Evolutionary conservation across 139 green algal genomes (phyloP), one percentile per base, ranked within the genome.

Genomic region (Zygnema circumcarinatum): DNA sequence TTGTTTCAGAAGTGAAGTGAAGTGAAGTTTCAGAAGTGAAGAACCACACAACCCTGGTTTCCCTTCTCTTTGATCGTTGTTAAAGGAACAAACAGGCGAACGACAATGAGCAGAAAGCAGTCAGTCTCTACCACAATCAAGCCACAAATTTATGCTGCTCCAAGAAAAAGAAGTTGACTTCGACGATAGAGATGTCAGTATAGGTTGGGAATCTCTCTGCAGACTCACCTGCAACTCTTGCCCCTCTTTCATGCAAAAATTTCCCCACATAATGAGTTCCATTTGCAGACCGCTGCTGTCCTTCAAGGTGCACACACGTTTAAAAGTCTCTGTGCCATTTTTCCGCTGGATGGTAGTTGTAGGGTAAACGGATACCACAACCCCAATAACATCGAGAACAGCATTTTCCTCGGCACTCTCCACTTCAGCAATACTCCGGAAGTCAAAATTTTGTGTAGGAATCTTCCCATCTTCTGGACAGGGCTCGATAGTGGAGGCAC

Each of bases 231-330:
- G 90, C 3, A 98, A 78, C 54, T 90, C 3, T 40, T 94, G 86
- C 0, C 96, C 97, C 0, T 94, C 92, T 32, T 93, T 88, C 21
- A 84, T 67, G 2, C 90, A 92, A 53, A 92, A 84, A 36, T 81
- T 69, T 69, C 95, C 96, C 96, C 96, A 98, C 82, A 99, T 88
- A 39, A 96, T 98, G 40, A 95, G 76, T 92, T 99, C 97, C 41
- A 98, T 94, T 81, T 90, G 94, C 35, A 87, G 74, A 20, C 92
- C 90, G 56, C 79, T 94, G 83, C 94, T 85, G 91, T 99, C 97
- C 0, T 91, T 86, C 20, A 99, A 75, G 36, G 88, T 92, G 3
- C 98, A 40, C 3, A 81, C 85, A 36, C 96, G 94, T 92, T 99
- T 99, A 74, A 89, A 75, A 2, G 92, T 93, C 86, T 99, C 96